A percentile compares a stretch with the other conserved stretches of the same genome.
phyloP scores from a whole-genome alignment of 2,329 filamentous ascomycete genomes.

The Apiospora pterosperma region DNA sequence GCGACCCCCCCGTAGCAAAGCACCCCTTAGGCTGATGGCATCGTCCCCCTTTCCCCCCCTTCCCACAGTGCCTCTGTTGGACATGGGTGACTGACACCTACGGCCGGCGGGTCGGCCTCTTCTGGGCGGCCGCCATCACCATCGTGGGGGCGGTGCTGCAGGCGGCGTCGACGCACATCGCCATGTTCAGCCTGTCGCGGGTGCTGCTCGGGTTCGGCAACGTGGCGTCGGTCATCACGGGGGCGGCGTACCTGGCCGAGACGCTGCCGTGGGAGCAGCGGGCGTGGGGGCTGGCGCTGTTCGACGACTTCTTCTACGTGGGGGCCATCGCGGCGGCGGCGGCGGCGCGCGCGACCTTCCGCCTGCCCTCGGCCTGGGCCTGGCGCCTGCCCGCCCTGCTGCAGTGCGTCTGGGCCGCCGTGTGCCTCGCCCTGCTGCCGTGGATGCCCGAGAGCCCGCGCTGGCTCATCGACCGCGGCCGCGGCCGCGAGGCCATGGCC shows the following conservation, averaged over 20 bases:
- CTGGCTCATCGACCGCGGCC: conserved; percentile 30
- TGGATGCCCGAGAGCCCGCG: conserved; percentile 30
- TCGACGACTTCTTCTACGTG: conserved; percentile 20
- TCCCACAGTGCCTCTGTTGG: conserved; percentile 11
- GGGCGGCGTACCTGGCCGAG: conserved; percentile 5
- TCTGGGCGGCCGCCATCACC: conserved; percentile 13
- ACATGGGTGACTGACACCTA: conserved; percentile 20
- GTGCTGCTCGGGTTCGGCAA: conserved; percentile 21
- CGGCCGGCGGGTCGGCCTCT: conserved; percentile 21
- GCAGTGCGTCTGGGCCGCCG: conserved; percentile 27
- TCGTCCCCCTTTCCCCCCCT: not conserved
- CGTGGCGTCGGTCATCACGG: conserved; percentile 6
- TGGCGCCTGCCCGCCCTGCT: conserved; percentile 33
- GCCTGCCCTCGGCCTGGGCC: conserved; percentile 30
- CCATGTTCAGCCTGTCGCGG: conserved; percentile 23
- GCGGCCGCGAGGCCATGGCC: conserved; percentile 24
- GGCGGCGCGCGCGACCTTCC: conserved; percentile 28
- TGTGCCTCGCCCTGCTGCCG: conserved; percentile 19
- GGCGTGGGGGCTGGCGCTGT: conserved; percentile 6
- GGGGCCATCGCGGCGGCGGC: conserved; percentile 25
- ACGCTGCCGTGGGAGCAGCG: conserved; percentile 3
- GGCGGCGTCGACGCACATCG: conserved; percentile 19
- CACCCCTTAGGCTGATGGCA: not conserved
- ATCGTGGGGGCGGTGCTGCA: conserved; percentile 19
- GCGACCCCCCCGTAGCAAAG: no score